A percentile compares a stretch with the other conserved stretches of the same genome.
phyloP scores from a whole-genome alignment of 2,329 filamentous ascomycete genomes.

The Teratosphaeriaceae sp. region DNA sequence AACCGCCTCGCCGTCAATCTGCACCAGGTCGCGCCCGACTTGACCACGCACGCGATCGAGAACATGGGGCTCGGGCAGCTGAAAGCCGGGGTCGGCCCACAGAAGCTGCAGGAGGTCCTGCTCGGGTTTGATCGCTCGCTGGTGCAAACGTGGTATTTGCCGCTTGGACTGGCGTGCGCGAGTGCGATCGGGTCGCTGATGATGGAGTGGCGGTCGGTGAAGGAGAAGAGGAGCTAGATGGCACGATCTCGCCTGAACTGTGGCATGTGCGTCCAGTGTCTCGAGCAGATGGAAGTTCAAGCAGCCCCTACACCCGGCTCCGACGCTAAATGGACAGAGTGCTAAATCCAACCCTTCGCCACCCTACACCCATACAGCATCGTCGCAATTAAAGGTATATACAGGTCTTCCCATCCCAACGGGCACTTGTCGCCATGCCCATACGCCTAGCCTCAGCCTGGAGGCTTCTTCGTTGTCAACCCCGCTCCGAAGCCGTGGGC shows the following conservation, averaged over 20 bases:
- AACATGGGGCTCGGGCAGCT: conserved; percentile 16
- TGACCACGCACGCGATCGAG: conserved; percentile 7
- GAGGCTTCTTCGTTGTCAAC: not conserved
- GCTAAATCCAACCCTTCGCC: not conserved
- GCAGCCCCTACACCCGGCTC: not conserved
- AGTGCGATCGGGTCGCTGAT: conserved; percentile 18
- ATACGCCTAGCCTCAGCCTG: not conserved
- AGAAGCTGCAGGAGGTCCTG: conserved; percentile 13
- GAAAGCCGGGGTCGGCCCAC: conserved; percentile 9
- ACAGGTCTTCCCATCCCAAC: no score
- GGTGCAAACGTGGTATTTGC: conserved; percentile 23
- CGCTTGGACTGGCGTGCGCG: conserved; percentile 18
- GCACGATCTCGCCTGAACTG: no score
- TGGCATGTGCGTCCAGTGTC: no score
- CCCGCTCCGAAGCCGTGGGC: conserved; percentile 17
- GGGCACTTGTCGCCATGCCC: no score
- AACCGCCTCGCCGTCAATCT: conserved; percentile 13
- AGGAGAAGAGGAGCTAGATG: conserved; percentile 19
- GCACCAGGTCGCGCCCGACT: conserved; percentile 3
- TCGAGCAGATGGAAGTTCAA: no score
- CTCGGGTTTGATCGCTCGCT: conserved; percentile 21
- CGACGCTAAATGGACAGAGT: not conserved
- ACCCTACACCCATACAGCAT: not conserved
- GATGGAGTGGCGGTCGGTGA: conserved; percentile 27
- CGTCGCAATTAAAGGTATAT: not conserved